A percentile compares a stretch with the other conserved stretches of the same genome.
phyloP scores from a whole-genome alignment of 768 basidiomycete genomes.

The Boletus pseudo-olivaceus region DNA sequence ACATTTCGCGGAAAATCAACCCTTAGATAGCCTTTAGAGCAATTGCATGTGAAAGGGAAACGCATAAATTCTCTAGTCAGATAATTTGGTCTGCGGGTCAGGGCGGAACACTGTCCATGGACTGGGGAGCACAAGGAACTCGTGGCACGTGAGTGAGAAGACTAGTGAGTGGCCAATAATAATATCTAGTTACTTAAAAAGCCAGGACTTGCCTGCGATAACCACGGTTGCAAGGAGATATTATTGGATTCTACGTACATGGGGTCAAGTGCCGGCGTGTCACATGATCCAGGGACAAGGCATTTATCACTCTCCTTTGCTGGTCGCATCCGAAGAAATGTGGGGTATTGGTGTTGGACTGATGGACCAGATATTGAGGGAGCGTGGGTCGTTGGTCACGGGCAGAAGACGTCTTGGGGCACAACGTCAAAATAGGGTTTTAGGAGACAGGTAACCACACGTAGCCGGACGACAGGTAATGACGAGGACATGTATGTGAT shows the following conservation, averaged over 20 bases:
- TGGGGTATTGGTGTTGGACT: neutral
- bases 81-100: slow-evolving; percentile 2
- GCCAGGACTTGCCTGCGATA: neutral
- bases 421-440: neutral
- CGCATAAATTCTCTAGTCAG: neutral
- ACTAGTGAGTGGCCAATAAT: neutral
- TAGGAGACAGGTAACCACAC: neutral
- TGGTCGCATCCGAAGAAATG: neutral
- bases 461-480: neutral
- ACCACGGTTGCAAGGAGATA: neutral
- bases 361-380: neutral
- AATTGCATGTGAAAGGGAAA: slow-evolving; percentile 10
- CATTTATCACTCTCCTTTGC: neutral
- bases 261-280: too few relatives aligned
- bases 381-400: neutral
- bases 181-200: neutral
- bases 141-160: neutral
- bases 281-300: neutral
- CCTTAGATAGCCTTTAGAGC: slow-evolving; percentile 14
- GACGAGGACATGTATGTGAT: neutral
- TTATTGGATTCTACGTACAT: neutral
- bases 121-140: neutral
- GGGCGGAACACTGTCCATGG: neutral
- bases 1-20: neutral
- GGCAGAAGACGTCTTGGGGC: neutral